These are phyloP conservation scores for Penicillium sp. DNA, from an alignment of 2,329 filamentous ascomycete genomes.

Conservation along the genomic window DNA sequence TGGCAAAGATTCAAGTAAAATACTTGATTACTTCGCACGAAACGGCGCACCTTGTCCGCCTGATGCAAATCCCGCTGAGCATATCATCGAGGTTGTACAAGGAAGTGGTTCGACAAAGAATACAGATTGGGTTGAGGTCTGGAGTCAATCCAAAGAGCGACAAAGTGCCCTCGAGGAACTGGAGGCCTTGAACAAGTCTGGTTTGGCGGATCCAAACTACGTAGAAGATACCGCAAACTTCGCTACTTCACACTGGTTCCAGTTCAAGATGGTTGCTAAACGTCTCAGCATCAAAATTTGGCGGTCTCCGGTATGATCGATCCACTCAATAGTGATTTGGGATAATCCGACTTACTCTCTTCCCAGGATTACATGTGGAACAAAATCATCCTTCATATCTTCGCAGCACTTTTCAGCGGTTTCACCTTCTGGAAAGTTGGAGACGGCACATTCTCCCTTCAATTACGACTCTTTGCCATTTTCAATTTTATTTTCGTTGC, in stretches of 20 bases:
- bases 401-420: conserved; percentile 60
- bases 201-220: conserved; percentile 21
- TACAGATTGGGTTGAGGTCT: conserved; percentile 37
- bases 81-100: conserved; percentile 44
- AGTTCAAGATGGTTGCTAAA: conserved; percentile 40
- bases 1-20: conserved; percentile 43
- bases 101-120: conserved; percentile 22
- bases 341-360: neutral
- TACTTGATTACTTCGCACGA: conserved; percentile 51
- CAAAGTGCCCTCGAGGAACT: conserved; percentile 26
- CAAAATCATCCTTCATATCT: conserved; percentile 55
- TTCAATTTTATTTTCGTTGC: conserved; percentile 67
- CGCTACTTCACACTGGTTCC: conserved; percentile 43
- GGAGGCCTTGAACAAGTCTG: conserved; percentile 28
- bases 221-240: conserved; percentile 39
- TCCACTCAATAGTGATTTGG: neutral
- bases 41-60: conserved; percentile 57
- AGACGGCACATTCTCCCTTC: conserved; percentile 52
- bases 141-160: conserved; percentile 34
- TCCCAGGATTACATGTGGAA: conserved; percentile 48
- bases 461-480: conserved; percentile 60
- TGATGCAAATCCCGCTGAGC: conserved; percentile 56
- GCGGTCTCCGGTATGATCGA: conserved; percentile 32
- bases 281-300: conserved; percentile 37
- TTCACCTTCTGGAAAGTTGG: conserved; percentile 65